Evolutionary conservation across 2,329 filamentous ascomycete genomes (phyloP), one percentile per base, ranked within the genome.

Genomic region (Colletotrichum orchidophilum): DNA sequence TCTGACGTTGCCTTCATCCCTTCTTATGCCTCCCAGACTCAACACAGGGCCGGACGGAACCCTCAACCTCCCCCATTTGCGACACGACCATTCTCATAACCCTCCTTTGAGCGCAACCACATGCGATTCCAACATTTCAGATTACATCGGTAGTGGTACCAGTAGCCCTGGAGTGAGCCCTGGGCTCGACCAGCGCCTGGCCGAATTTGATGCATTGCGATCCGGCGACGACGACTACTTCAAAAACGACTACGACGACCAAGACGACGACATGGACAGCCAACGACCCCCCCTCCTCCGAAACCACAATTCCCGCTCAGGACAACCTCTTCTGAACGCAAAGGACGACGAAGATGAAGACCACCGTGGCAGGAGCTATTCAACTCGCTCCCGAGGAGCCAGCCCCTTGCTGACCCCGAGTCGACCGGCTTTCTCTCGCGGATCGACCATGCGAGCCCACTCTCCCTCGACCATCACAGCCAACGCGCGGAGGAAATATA

Each of bases 361-460:
- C 53, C 76, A 75, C 39, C 74, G 60, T 29, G 71, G 63, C 35
- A 70, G 62, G 35, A 61, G 54, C 27, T 72, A 72, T 70, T 60
- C 66, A 39, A 72, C 66, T 62, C 65, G 65, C 27, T 73, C 66
- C 3, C 62, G 72, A 7, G 71, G 66, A 27, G 65, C 50, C 12
- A 73, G 71, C 35, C 73, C 73, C 24, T 66, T 74, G 59, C 62
- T 74, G 61, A 72, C 55, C 50, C 54, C 59, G 35, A 68, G 53
- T 58, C 70, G 74, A 8, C 73, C 77, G 33, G 73, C 77, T 57
- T 77, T 83, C 61, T 75, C 73, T 33, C 86, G 90, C 66, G 85
- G 89, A 67, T 92, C 91, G 52, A 92, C 92, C 13, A 91, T 97
- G 83, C 91, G 93, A 77, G 95, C 93, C 78, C 93, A 94, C n/a